Conservation (phyloP, 192 early-diverging fungal species). For the Coemansia sp. region DNA sequence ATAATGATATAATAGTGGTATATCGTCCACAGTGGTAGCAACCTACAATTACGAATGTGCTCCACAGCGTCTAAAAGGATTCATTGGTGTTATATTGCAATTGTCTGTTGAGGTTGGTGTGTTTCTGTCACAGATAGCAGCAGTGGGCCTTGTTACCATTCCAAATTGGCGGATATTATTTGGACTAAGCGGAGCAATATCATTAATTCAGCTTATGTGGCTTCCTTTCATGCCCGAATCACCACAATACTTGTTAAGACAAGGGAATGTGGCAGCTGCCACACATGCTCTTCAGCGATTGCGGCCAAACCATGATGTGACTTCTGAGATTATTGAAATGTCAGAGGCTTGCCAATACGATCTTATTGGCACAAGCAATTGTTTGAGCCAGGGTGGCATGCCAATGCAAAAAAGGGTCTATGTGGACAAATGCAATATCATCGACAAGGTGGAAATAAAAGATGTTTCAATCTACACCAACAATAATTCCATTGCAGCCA, state of each 20-base stretch:
- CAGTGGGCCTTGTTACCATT: constrained; percentile 51
- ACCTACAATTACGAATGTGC: constrained; percentile 81
- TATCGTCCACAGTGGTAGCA: constrained; percentile 57
- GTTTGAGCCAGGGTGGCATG: neutral
- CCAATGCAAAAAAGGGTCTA: neutral
- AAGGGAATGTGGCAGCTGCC: constrained; percentile 58
- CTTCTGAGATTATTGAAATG: constrained; percentile 60
- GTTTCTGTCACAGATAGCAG: constrained; percentile 65
- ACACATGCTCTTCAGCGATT: constrained; percentile 53
- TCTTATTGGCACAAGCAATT: constrained; percentile 1
- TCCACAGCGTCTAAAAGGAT: constrained; percentile 64
- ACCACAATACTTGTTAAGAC: constrained; percentile 63
- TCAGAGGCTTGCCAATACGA: constrained; percentile 25
- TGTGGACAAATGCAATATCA: neutral
- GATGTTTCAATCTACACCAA: neutral
- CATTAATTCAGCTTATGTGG: constrained; percentile 53
- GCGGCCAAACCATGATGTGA: constrained; percentile 53
- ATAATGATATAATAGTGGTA: constrained; percentile 58
- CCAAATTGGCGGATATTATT: constrained; percentile 74
- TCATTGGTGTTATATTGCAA: constrained; percentile 72
- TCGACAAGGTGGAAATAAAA: neutral
- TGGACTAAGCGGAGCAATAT: constrained; percentile 60
- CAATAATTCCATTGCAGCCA: no score
- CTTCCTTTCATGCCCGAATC: constrained; percentile 76
- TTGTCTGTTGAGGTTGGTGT: constrained; percentile 77